phyloP scores from a whole-genome alignment of 2,329 filamentous ascomycete species.

The Ustulina deusta region DNA sequence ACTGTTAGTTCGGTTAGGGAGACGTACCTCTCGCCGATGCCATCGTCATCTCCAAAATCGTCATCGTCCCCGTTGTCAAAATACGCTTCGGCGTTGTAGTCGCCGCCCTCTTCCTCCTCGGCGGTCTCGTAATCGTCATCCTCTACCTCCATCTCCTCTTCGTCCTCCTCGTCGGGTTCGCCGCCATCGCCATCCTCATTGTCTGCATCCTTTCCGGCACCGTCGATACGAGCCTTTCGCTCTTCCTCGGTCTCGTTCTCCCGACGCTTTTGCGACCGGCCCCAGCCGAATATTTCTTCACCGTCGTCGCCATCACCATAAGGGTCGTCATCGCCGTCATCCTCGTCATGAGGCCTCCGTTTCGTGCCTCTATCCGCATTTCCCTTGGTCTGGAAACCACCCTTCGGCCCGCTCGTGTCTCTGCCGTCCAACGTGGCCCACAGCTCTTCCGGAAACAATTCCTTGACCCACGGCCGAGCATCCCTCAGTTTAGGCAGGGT shows the following conservation, averaged over 20 bases:
- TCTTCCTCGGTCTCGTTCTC: conserved; percentile 51
- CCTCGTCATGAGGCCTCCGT: conserved; percentile 63
- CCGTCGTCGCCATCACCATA: conserved; percentile 46
- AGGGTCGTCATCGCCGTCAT: conserved; percentile 56
- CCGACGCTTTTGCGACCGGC: conserved; percentile 37
- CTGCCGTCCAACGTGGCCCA: conserved; percentile 66
- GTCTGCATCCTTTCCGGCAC: conserved; percentile 48
- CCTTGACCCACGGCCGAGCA: conserved; percentile 59
- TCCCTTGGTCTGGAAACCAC: conserved; percentile 50
- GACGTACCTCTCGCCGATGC: conserved; percentile 46
- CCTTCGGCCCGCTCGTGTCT: conserved; percentile 51
- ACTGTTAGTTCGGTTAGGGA: background rate
- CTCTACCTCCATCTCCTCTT: conserved; percentile 57
- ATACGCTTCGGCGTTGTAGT: conserved; percentile 71
- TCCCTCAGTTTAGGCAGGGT: conserved; percentile 66
- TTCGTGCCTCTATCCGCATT: conserved; percentile 46
- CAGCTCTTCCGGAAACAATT: conserved; percentile 68
- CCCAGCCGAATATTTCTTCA: conserved; percentile 34
- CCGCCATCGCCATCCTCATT: conserved; percentile 53
- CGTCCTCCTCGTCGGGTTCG: conserved; percentile 59
- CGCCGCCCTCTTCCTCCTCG: conserved; percentile 69
- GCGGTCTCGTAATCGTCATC: conserved; percentile 61
- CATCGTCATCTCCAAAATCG: conserved; percentile 63
- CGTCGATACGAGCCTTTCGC: conserved; percentile 51
- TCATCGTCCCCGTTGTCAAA: conserved; percentile 70